These are phyloP conservation scores for Neckera pumila DNA, from an alignment of 225 moss, liverwort and hornwort species.

Conservation along the genomic window DNA sequence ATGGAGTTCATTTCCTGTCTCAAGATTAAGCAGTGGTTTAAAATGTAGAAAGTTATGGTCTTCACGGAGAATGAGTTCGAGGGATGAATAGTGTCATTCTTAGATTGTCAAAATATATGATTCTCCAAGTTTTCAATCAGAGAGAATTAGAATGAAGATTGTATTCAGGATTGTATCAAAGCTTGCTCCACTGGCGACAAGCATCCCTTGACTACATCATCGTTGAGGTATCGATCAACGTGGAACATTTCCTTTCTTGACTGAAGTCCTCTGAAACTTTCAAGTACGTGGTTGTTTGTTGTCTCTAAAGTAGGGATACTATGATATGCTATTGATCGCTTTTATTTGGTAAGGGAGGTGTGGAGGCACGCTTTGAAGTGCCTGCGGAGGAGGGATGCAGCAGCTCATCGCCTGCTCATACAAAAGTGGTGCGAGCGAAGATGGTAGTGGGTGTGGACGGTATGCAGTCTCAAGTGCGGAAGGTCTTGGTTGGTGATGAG, in stretches of 20 bases:
- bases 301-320: background rate
- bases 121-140: background rate
- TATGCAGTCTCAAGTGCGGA: constrained; percentile 35
- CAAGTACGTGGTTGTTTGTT: background rate
- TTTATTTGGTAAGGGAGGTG: constrained; percentile 11
- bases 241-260: background rate
- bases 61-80: background rate
- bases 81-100: background rate
- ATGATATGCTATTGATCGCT: background rate
- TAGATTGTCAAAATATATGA: background rate
- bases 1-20: background rate
- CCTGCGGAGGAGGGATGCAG: background rate
- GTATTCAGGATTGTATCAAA: background rate
- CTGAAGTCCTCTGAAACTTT: background rate
- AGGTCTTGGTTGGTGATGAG: constrained; percentile 37
- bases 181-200: constrained; percentile 9
- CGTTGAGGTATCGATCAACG: background rate
- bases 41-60: background rate
- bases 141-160: background rate
- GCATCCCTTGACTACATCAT: constrained; percentile 8
- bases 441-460: constrained; percentile 45
- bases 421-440: constrained; percentile 30
- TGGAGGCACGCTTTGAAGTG: constrained; percentile 29
- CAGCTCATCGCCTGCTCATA: background rate
- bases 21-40: background rate